These are phyloP conservation scores for Austroboletus festivus DNA, from an alignment of 768 basidiomycete species.

Conservation along the genomic window DNA sequence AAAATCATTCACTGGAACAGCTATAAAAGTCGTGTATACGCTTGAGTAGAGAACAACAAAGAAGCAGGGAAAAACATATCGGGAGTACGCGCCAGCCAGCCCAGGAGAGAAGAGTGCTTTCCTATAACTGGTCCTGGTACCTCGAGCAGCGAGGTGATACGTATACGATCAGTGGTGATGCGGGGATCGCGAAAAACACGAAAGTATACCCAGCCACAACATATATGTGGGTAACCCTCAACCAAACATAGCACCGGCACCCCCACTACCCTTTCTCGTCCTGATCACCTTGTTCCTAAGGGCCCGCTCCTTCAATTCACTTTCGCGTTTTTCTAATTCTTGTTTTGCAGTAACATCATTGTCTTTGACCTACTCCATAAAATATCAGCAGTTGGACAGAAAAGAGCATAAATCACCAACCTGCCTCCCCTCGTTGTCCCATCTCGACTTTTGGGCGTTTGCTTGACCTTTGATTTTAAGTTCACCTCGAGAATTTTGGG, in stretches of 20 bases:
- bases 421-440: constrained; percentile 43
- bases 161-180: constrained; percentile 21
- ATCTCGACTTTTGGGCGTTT: constrained; percentile 51
- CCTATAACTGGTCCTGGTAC: constrained; percentile 23
- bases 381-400: constrained; percentile 5
- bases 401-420: constrained; percentile 13
- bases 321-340: constrained; percentile 69
- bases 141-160: constrained; percentile 19
- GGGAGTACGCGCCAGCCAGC: constrained; percentile 14
- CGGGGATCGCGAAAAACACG: constrained; percentile 10
- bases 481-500: constrained; percentile 41
- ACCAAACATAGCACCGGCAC: constrained; percentile 16
- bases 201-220: constrained; percentile 21
- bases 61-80: constrained; percentile 18
- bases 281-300: constrained; percentile 79
- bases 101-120: constrained; percentile 18
- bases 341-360: constrained; percentile 17
- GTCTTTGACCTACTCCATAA: constrained; percentile 19
- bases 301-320: constrained; percentile 77
- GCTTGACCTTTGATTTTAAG: constrained; percentile 77
- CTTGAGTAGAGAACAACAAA: constrained; percentile 19
- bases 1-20: constrained; percentile 7
- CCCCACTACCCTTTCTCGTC: constrained; percentile 53
- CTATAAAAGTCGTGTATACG: constrained; percentile 18
- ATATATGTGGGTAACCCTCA: constrained; percentile 12